phyloP scores from a whole-genome alignment of 2,329 filamentous ascomycete species.

The Monosporascus sp. region DNA sequence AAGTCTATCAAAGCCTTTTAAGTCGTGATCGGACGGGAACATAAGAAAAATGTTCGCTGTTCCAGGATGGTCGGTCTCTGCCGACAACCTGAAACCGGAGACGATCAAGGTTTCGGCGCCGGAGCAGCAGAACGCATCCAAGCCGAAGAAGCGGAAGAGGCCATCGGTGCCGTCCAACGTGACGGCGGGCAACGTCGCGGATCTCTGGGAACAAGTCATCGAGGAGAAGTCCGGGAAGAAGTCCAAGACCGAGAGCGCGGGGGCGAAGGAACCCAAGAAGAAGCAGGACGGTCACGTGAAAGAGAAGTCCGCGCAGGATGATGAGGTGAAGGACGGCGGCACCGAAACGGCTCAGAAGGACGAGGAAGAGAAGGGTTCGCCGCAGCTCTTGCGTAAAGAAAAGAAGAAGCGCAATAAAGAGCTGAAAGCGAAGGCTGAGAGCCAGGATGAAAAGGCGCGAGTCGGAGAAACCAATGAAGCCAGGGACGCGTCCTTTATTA shows the following conservation, averaged over 20 bases:
- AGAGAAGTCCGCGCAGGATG: constrained; percentile 11
- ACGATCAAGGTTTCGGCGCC: constrained; percentile 29
- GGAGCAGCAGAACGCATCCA: constrained; percentile 19
- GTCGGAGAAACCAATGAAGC: not conserved
- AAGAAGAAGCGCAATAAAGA: constrained; percentile 24
- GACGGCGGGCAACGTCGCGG: constrained; percentile 65
- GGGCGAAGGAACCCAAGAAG: constrained; percentile 13
- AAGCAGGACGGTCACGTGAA: constrained; percentile 13
- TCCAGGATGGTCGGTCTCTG: constrained; percentile 82
- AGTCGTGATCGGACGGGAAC: not conserved
- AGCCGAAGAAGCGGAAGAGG: constrained; percentile 54
- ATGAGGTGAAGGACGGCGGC: constrained; percentile 11
- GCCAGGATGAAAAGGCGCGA: constrained; percentile 2
- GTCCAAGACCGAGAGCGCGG: constrained; percentile 12
- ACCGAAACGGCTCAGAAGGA: constrained; percentile 14
- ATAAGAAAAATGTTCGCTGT: constrained; percentile 75
- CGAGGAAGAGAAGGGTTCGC: constrained; percentile 12
- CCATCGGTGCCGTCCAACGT: constrained; percentile 39
- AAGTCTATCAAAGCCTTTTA: not conserved
- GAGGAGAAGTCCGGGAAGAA: constrained; percentile 53
- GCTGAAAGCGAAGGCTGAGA: constrained; percentile 12
- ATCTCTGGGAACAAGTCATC: constrained; percentile 75
- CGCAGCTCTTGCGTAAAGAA: constrained; percentile 12
- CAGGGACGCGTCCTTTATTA: constrained; percentile 2
- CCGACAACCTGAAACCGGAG: constrained; percentile 67